Conservation (phyloP, 1,139 yeast genomes). For the Candida sp. region DNA sequence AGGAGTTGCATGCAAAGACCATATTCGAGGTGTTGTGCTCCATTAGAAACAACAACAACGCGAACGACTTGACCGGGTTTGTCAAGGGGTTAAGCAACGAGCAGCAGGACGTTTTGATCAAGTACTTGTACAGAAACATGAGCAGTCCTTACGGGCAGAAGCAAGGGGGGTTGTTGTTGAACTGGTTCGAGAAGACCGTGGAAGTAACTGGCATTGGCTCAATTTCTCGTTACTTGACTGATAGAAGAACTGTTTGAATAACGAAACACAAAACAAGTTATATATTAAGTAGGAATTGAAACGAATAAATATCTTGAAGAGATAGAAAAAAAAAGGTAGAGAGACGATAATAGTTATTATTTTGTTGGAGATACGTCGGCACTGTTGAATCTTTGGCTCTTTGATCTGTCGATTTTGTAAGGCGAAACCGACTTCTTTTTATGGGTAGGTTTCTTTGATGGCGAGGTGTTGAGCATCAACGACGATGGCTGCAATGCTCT, state of each 20-base stretch:
- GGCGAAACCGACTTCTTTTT: background rate
- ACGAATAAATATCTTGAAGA: background rate
- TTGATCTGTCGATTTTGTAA: background rate
- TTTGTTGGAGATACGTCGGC: background rate
- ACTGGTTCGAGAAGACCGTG: constrained; percentile 93
- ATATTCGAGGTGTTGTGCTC: constrained; percentile 79
- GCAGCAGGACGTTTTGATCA: constrained; percentile 80
- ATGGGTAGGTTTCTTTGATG: constrained; percentile 1
- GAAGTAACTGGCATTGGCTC: constrained; percentile 90
- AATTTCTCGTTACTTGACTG: constrained; percentile 83
- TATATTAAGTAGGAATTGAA: background rate
- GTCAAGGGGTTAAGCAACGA: constrained; percentile 61
- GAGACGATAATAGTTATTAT: background rate
- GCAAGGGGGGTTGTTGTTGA: constrained; percentile 83
- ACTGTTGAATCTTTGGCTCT: background rate
- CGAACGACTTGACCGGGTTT: constrained; percentile 63
- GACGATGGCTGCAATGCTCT: constrained; percentile 3
- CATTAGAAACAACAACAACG: constrained; percentile 60
- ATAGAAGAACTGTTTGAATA: constrained; percentile 73
- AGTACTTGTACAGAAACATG: constrained; percentile 90
- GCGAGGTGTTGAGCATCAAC: background rate
- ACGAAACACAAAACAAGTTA: background rate
- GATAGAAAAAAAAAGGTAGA: background rate
- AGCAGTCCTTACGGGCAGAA: constrained; percentile 75
- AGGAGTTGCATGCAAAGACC: constrained; percentile 52